Conservation (phyloP, 1,139 yeast genomes). For the Yueomyces sp. region DNA sequence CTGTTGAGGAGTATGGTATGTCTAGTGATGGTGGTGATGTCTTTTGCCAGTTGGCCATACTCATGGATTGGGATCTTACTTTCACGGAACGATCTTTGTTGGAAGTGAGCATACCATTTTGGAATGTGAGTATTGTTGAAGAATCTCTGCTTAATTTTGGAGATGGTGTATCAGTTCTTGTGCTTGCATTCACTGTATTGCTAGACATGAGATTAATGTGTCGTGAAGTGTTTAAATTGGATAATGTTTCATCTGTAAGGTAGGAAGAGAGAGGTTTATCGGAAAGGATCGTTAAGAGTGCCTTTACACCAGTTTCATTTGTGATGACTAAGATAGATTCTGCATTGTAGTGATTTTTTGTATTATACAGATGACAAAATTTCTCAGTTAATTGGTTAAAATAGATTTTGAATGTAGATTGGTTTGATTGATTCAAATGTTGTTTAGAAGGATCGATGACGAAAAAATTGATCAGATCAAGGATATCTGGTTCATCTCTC, state of each 20-base stretch:
- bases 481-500: conserved; percentile 6
- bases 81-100: conserved; percentile 23
- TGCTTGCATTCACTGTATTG: conserved; percentile 6
- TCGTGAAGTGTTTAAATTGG: background rate
- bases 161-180: conserved; percentile 2
- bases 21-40: background rate
- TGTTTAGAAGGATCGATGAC: background rate
- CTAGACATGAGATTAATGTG: background rate
- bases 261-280: conserved; percentile 22
- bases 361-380: conserved; percentile 6
- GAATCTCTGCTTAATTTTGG: conserved; percentile 16
- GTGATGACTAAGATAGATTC: conserved; percentile 22
- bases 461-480: conserved; percentile 11
- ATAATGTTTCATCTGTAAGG: conserved; percentile 6
- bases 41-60: conserved; percentile 6
- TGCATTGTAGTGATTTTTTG: conserved; percentile 1
- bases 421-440: conserved; percentile 5
- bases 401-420: conserved; percentile 23
- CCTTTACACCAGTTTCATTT: conserved; percentile 24
- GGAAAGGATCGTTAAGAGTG: conserved; percentile 22
- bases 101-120: conserved; percentile 19
- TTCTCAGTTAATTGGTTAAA: conserved; percentile 17
- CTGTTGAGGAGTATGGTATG: background rate
- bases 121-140: conserved; percentile 20
- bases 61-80: conserved; percentile 17